phyloP scores from a whole-genome alignment of 768 basidiomycete genomes.

The Phanerochaete sordida region DNA sequence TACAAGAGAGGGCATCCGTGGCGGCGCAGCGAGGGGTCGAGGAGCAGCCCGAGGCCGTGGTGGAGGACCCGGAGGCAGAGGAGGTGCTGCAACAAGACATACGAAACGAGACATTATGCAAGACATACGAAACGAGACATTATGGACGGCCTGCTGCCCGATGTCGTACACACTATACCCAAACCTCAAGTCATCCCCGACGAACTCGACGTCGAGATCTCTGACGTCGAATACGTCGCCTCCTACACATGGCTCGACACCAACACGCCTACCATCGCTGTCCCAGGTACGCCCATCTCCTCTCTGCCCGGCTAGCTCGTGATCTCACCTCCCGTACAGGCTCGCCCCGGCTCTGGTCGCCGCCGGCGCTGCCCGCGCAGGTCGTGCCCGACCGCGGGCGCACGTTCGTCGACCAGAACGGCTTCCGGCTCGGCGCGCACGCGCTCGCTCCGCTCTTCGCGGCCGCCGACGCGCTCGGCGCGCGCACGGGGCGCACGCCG shows the following conservation, averaged over 20 bases:
- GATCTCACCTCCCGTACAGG: slow-evolving; percentile 34
- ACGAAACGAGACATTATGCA: neutral
- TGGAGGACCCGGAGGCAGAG: neutral
- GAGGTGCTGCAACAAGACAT: neutral
- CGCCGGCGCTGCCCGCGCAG: slow-evolving; percentile 41
- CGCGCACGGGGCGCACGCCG: slow-evolving; percentile 23
- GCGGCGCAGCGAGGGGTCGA: neutral
- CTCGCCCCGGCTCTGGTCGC: slow-evolving; percentile 54
- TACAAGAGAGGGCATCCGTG: neutral
- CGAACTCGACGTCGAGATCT: neutral
- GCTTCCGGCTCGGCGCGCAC: slow-evolving; percentile 35
- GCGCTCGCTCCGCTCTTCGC: slow-evolving; percentile 54
- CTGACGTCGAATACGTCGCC: slow-evolving; percentile 22
- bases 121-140: neutral
- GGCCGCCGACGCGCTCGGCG: slow-evolving; percentile 44
- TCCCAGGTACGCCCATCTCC: slow-evolving; percentile 23
- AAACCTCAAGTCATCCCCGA: neutral
- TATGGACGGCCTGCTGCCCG: neutral
- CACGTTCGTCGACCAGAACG: slow-evolving; percentile 56
- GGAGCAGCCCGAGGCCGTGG: neutral
- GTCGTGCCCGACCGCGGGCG: slow-evolving; percentile 53
- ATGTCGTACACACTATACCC: neutral
- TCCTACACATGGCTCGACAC: slow-evolving; percentile 29
- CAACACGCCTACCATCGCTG: slow-evolving; percentile 23
- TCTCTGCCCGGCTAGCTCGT: neutral